Conservation (phyloP, 352 stramenopile genomes). For the Globisporangium emineosum region DNA sequence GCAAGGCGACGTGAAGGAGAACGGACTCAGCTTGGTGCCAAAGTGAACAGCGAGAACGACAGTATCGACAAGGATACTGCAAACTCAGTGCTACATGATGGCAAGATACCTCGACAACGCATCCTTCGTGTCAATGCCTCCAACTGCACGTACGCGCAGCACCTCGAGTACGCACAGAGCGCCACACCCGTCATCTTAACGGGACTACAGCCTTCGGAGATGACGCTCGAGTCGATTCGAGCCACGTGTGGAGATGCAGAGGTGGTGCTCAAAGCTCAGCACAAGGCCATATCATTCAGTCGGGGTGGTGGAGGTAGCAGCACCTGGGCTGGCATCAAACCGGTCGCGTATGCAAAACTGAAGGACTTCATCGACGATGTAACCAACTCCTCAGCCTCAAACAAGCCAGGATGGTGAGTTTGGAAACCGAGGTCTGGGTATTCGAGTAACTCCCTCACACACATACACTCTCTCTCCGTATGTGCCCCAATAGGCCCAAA, state of each 20-base stretch:
- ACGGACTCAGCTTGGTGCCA: not conserved
- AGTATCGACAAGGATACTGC: not conserved
- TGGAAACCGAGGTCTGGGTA: not conserved
- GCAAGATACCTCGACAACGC: not conserved
- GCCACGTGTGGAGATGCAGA: not conserved
- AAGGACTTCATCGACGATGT: not conserved
- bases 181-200: not conserved
- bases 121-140: not conserved
- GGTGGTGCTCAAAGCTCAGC: not conserved
- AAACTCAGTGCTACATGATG: no score
- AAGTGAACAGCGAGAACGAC: not conserved
- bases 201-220: not conserved
- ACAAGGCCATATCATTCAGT: not conserved
- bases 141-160: not conserved
- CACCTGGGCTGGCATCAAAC: conserved; percentile 1
- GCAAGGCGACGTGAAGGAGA: not conserved
- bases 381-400: not conserved
- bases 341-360: not conserved
- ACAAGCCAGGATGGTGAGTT: not conserved
- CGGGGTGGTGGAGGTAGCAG: not conserved
- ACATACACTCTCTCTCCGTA: not conserved
- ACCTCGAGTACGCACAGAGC: not conserved
- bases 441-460: not conserved
- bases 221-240: not conserved
- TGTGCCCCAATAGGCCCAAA: conserved; percentile 9